Percentiles rank a stretch among this genome's conserved stretches.
phyloP scores from a whole-genome alignment of 139 green algal species.

The Haematococcus sp. region DNA sequence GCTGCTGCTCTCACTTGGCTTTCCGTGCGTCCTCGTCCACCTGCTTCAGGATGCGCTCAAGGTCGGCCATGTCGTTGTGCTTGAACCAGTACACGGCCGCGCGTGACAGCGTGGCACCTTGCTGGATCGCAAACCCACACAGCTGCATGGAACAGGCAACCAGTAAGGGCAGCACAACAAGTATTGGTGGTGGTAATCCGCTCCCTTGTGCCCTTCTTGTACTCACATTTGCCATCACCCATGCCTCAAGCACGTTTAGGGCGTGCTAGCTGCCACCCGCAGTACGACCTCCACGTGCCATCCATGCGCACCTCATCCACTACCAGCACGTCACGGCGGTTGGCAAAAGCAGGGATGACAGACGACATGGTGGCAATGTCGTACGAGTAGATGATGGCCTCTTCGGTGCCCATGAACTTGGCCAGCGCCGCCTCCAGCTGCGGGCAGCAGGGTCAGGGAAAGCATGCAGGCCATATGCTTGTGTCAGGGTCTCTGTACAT shows the following conservation, averaged over 20 bases:
- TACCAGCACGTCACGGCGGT: constrained; percentile 86
- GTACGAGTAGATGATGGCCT: constrained; percentile 93
- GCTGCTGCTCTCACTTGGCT: constrained; percentile 30
- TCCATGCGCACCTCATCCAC: constrained; percentile 59
- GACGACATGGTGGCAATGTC: constrained; percentile 87
- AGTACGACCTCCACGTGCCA: neutral
- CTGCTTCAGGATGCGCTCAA: constrained; percentile 71
- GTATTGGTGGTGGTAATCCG: neutral
- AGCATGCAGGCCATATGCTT: too few species aligned
- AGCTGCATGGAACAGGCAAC: too few species aligned
- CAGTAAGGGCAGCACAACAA: constrained; percentile 52
- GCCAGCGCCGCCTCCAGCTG: constrained; percentile 63
- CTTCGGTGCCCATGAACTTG: constrained; percentile 76
- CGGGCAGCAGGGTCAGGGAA: too few species aligned
- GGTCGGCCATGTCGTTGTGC: constrained; percentile 93
- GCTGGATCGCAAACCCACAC: constrained; percentile 63
- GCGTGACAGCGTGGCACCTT: constrained; percentile 66
- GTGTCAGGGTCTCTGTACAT: too few species aligned
- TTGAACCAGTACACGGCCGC: constrained; percentile 80
- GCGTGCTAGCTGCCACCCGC: too few species aligned
- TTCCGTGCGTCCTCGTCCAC: constrained; percentile 52
- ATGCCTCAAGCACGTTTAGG: neutral
- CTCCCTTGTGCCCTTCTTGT: neutral
- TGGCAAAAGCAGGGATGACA: constrained; percentile 93
- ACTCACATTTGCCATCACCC: neutral